Percentiles rank a stretch among this genome's conserved stretches.
phyloP scores from a whole-genome alignment of 176 grass and related monocot genomes.

The Hordeum marinum region DNA sequence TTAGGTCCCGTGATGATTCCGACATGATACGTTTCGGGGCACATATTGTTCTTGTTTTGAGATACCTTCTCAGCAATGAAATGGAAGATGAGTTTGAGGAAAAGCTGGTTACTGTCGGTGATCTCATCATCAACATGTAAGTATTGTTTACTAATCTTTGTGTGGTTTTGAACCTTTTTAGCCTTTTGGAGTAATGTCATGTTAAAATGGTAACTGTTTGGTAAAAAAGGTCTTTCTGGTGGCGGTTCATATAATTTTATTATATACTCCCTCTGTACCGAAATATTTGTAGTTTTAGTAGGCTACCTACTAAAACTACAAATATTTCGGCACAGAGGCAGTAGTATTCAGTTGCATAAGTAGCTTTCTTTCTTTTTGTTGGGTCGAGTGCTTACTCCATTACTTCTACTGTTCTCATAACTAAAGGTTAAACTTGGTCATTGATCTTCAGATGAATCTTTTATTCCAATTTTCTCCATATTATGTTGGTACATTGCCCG shows the following conservation, averaged over 20 bases:
- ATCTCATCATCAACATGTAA: conserved; percentile 84
- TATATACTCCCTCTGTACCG: too few species aligned
- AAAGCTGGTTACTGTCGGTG: conserved; percentile 77
- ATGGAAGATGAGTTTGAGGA: conserved; percentile 74
- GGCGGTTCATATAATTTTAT: neutral
- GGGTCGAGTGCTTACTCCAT: neutral
- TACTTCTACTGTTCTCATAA: neutral
- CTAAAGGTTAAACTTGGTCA: neutral
- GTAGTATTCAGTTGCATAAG: neutral
- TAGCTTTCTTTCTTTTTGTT: neutral
- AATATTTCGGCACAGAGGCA: too few species aligned
- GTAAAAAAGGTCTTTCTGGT: neutral
- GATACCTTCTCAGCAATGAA: conserved; percentile 74
- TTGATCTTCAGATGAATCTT: neutral
- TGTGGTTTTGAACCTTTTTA: neutral
- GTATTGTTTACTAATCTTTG: conserved; percentile 18
- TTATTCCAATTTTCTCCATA: neutral
- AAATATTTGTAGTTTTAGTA: too few species aligned
- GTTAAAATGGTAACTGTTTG: conserved; percentile 7
- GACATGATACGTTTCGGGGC: conserved; percentile 87
- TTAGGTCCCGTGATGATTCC: conserved; percentile 69
- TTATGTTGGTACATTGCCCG: conserved; percentile 1
- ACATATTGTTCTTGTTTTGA: conserved; percentile 88
- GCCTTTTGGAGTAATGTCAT: neutral
- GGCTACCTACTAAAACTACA: too few species aligned